Base-by-base conservation (phyloP, 495 filamentous ascomycete genomes). In the Tuber umbilicatum region DNA sequence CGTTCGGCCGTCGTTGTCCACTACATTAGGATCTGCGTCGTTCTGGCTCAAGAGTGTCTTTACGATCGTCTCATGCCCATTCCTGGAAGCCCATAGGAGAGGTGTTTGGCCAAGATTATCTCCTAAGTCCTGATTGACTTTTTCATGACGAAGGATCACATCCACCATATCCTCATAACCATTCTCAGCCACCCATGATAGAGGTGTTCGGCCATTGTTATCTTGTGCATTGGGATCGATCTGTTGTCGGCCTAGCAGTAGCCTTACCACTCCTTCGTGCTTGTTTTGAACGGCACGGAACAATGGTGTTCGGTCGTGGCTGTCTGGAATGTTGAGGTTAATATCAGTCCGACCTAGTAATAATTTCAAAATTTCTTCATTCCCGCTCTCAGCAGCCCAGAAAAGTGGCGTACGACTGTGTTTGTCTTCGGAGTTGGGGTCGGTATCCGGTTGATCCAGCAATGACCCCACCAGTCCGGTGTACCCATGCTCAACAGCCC, bases 121-220 rank as follows among this genome's bases (percentile, higher is more conserved):
- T 27, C 12, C 10, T 60, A 31, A 31, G 50, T 0, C 31, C 5
- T n/a, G 50, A 60, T 60, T 14, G 38, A 68, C 68, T 19, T 47
- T 39, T 69, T 73, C 64, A 27, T 60, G n/a, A 31, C 45, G 27
- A 35, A 77, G 47, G 7, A 76, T 40, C 41, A 77, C 16, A 21
- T 75, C 64, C 14, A 75, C 73, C 47, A 74, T 50, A 16, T 39
- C 9, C 35, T 64, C 69, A 70, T 77, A 55, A n/a, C 73, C 73
- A 14, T 68, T 70, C 50, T 55, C 41, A 27, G 67, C 71, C 14
- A 47, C 73, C 73, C 38, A 71, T 9, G 70, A 41, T 41, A 71
- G 75, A 16, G 74, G 68, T 21, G 43, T 73, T 60, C 64, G 60
- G 19, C 60, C 74, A 27, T 73, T 31, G 16, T 23, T 31, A 38